Percentiles rank a stretch among this genome's conserved stretches.
phyloP scores from a whole-genome alignment of 768 basidiomycete species.

The Kwoniella bestiolae region DNA sequence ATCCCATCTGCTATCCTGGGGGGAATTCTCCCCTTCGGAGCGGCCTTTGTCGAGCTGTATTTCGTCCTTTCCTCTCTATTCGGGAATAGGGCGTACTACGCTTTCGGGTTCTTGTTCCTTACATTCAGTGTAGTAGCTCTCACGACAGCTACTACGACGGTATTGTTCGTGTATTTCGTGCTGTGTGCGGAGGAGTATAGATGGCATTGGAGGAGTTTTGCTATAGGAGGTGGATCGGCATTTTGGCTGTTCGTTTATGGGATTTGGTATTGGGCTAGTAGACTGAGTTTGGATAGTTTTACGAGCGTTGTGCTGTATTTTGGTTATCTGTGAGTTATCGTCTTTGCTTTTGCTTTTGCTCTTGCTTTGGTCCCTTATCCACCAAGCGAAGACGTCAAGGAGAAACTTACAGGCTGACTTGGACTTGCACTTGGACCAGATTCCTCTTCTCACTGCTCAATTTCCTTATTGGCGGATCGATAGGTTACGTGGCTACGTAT shows the following conservation, averaged over 20 bases:
- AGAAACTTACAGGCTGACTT: too few relatives aligned
- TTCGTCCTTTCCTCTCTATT: conserved; percentile 90
- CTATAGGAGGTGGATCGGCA: conserved; percentile 87
- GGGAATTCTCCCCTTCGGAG: conserved; percentile 91
- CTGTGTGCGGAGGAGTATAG: conserved; percentile 95
- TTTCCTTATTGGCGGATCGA: conserved; percentile 87
- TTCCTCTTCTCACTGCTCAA: conserved; percentile 78
- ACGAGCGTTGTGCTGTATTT: conserved; percentile 82
- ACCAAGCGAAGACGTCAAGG: too few relatives aligned
- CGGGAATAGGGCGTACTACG: conserved; percentile 72
- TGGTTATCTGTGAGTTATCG: conserved; percentile 74
- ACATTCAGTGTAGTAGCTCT: conserved; percentile 80
- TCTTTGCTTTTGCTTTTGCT: too few relatives aligned
- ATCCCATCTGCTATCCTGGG: conserved; percentile 80
- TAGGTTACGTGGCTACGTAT: conserved; percentile 88
- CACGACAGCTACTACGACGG: conserved; percentile 87
- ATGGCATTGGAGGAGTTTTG: conserved; percentile 96
- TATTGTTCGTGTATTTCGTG: conserved; percentile 71
- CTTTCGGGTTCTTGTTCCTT: conserved; percentile 91
- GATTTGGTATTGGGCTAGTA: conserved; percentile 69
- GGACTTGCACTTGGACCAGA: too few relatives aligned
- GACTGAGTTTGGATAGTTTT: conserved; percentile 81
- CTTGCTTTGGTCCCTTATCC: too few relatives aligned
- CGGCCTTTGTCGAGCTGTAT: conserved; percentile 93
- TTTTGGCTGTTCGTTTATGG: conserved; percentile 91